phyloP scores from a whole-genome alignment of 2,329 filamentous ascomycete genomes.

The Hymenoscyphus infarciens region DNA sequence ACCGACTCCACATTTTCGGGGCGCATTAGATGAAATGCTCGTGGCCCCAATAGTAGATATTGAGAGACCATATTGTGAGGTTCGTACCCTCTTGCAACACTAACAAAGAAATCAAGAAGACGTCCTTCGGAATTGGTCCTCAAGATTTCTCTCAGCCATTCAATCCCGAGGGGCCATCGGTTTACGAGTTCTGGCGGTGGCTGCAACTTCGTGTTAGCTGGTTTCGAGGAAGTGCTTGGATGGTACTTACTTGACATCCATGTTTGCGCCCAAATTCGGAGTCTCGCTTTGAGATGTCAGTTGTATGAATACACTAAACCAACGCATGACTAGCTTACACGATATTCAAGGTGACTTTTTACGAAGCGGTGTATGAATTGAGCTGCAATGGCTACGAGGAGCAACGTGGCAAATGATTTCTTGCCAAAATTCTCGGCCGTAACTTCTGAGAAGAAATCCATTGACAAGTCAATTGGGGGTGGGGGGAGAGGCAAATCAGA shows the following conservation, averaged over 20 bases:
- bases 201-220: conserved; percentile 8
- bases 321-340: background rate
- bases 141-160: conserved; percentile 32
- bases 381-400: background rate
- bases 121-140: conserved; percentile 31
- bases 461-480: background rate
- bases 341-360: background rate
- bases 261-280: background rate
- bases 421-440: background rate
- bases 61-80: conserved; percentile 32
- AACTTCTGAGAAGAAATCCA: background rate
- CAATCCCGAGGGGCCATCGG: conserved; percentile 37
- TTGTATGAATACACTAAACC: background rate
- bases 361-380: background rate
- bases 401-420: background rate
- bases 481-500: background rate
- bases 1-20: conserved; percentile 34
- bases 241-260: background rate
- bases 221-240: background rate
- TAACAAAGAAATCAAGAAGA: conserved; percentile 27
- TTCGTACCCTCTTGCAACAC: conserved; percentile 33
- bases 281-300: background rate
- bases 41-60: conserved; percentile 33
- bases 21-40: conserved; percentile 25
- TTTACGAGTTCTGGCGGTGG: conserved; percentile 35